A percentile compares a stretch with the other conserved stretches of the same genome.
Evolutionary conservation across 495 filamentous ascomycete species (phyloP).

Genomic region (Penicillium cinerascens): DNA sequence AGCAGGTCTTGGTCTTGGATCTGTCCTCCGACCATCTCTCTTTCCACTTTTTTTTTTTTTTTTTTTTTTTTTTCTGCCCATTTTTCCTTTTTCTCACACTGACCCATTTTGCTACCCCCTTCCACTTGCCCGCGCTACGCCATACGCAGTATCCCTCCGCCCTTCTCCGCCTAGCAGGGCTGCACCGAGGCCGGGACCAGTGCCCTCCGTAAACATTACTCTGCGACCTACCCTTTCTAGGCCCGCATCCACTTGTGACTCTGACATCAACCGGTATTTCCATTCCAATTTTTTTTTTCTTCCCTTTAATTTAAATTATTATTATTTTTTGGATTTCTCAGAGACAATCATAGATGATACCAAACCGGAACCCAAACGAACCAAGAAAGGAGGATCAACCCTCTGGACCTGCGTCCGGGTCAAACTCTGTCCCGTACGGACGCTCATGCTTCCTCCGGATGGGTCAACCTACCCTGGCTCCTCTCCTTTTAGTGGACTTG

Average conservation of each 20-base stretch:
- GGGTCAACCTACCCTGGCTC: slow-evolving; percentile 35
- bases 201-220: slow-evolving; percentile 24
- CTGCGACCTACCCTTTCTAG: slow-evolving; percentile 31
- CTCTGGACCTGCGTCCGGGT: slow-evolving; percentile 47
- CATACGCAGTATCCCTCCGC: slow-evolving; percentile 16
- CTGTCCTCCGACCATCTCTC: slow-evolving; percentile 21
- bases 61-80: slow-evolving; percentile 1
- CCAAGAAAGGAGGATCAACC: slow-evolving; percentile 46
- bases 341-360: slow-evolving; percentile 34
- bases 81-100: slow-evolving; percentile 1
- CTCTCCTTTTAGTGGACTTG: slow-evolving; percentile 31
- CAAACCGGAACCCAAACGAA: slow-evolving; percentile 40
- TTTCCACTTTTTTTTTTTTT: slow-evolving; percentile 4
- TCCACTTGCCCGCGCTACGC: slow-evolving; percentile 24
- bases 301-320: slow-evolving; percentile 3
- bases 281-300: slow-evolving; percentile 2
- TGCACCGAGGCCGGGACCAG: slow-evolving; percentile 13
- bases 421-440: slow-evolving; percentile 42
- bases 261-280: slow-evolving; percentile 46
- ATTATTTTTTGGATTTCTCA: slow-evolving; percentile 12
- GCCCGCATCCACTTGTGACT: slow-evolving; percentile 41
- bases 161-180: slow-evolving; percentile 16
- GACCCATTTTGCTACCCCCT: slow-evolving; percentile 4
- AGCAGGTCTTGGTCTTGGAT: slow-evolving; percentile 27
- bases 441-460: slow-evolving; percentile 36